These are phyloP conservation scores for Mucor mucedo DNA, from an alignment of 371 early-diverging fungal genomes.

Conservation along the genomic window DNA sequence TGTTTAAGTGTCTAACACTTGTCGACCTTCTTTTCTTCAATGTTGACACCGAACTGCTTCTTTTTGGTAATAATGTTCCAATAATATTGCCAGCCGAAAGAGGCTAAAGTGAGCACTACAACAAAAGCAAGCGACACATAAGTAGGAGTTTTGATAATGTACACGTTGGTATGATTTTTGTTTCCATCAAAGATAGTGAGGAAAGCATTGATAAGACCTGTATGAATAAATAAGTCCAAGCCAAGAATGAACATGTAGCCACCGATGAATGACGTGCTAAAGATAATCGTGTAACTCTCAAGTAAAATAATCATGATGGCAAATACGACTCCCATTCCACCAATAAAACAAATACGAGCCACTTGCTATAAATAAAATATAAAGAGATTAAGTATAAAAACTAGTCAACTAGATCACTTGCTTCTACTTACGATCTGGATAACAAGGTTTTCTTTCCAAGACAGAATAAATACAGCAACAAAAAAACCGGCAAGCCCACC, in stretches of 20 bases:
- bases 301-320: constrained; percentile 38
- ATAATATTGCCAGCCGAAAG: constrained; percentile 52
- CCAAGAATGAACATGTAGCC: constrained; percentile 58
- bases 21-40: constrained; percentile 25
- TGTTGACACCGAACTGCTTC: constrained; percentile 47
- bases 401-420: neutral
- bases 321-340: constrained; percentile 49
- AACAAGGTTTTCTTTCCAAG: constrained; percentile 52
- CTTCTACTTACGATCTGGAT: constrained; percentile 47
- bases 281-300: constrained; percentile 47
- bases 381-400: neutral
- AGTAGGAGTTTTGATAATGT: constrained; percentile 40
- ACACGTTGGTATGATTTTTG: constrained; percentile 39
- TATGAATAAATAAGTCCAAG: constrained; percentile 59
- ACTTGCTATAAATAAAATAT: constrained; percentile 33
- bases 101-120: constrained; percentile 34
- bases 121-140: constrained; percentile 52
- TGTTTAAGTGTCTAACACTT: constrained; percentile 1
- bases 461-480: constrained; percentile 52
- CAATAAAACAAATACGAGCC: constrained; percentile 55
- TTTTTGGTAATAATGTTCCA: constrained; percentile 46
- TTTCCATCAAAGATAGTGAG: constrained; percentile 52
- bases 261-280: constrained; percentile 54
- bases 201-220: constrained; percentile 56
- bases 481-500: constrained; percentile 50